Evolutionary conservation across 768 basidiomycete species (phyloP), one percentile per base, ranked within the genome.

Genomic region (Leccinum barrowsii): DNA sequence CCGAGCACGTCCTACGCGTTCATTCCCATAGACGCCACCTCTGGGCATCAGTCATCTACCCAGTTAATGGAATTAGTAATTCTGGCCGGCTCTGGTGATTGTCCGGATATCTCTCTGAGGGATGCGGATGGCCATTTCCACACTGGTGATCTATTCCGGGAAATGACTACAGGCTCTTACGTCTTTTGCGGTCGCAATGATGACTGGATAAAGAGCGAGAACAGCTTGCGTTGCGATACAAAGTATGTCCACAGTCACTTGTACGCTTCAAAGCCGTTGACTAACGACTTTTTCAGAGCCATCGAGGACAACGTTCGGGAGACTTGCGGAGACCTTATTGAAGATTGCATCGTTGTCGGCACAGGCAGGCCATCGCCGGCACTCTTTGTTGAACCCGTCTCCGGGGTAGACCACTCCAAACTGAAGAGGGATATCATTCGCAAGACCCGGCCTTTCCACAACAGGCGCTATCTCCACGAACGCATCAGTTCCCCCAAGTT

Each of bases 171-270:
- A 1, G 87, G 86, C 0, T 74, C 73, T 63, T 91, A 86, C 67
- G 67, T 83, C 49, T 87, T 81, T 60, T 82, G 85, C 37, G 90
- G 89, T 24, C 82, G 90, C 44, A 83, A 89, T 59, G 89, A 92
- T 64, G 89, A 92, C 71, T 90, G 89, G 90, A 91, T 92, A 70
- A 92, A 91, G 75, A 85, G 85, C 40, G 86, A 89, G 67, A 88
- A 83, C 67, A 85, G 88, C 66, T 74, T 90, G 60, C 82, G 89
- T 53, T 90, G 89, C 65, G 89, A 92, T 66, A 90, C 90, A 52
- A 85, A 83, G 80, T 81, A 73, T 32, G 77, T 76, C 30, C 7
- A 46, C 8, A 12, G 7, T 40, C 28, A 52, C 34, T 28, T 21
- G 26, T 13, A 5, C 15, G 22, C 1, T 50, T 22, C 17, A 46